Conservation (phyloP, 2,329 filamentous ascomycete species). For the Westerdykella aurantiaca region DNA sequence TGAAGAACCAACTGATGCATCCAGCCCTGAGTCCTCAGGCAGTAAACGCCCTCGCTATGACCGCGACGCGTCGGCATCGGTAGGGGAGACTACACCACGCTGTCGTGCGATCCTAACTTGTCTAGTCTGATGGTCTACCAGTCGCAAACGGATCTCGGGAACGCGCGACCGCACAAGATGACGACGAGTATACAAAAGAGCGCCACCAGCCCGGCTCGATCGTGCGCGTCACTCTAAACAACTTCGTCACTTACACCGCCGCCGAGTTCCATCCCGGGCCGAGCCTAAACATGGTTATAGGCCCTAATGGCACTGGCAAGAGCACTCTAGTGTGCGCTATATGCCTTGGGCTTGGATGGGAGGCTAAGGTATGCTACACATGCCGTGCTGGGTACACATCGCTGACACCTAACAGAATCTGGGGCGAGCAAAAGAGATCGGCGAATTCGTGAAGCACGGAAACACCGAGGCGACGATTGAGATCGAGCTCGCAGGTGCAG, state of each 20-base stretch:
- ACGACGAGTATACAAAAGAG: conserved; percentile 11
- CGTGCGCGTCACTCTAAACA: conserved; percentile 73
- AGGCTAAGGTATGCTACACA: conserved; percentile 50
- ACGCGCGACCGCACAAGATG: not conserved
- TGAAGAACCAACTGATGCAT: conserved; percentile 14
- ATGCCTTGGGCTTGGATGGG: conserved; percentile 83
- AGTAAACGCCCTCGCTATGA: conserved; percentile 30
- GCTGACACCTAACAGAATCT: conserved; percentile 52
- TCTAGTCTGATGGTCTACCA: not conserved
- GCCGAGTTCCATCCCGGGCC: conserved; percentile 89
- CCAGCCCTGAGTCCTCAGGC: conserved; percentile 14
- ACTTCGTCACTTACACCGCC: conserved; percentile 93
- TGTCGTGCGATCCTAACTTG: not conserved
- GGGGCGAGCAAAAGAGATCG: conserved; percentile 75
- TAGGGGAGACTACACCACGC: not conserved
- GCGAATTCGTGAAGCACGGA: conserved; percentile 92
- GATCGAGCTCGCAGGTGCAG: conserved; percentile 72
- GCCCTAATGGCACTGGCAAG: conserved; percentile 97
- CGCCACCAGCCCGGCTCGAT: conserved; percentile 68
- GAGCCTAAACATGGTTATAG: conserved; percentile 96
- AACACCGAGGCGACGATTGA: conserved; percentile 73
- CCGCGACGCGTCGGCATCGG: conserved; percentile 25
- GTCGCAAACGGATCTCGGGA: not conserved
- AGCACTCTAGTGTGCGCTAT: conserved; percentile 96
- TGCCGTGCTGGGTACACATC: not conserved